Evolutionary conservation across 352 stramenopile species (phyloP), one percentile per base, ranked within the genome.

Genomic region (Globisporangium iwayamae): DNA sequence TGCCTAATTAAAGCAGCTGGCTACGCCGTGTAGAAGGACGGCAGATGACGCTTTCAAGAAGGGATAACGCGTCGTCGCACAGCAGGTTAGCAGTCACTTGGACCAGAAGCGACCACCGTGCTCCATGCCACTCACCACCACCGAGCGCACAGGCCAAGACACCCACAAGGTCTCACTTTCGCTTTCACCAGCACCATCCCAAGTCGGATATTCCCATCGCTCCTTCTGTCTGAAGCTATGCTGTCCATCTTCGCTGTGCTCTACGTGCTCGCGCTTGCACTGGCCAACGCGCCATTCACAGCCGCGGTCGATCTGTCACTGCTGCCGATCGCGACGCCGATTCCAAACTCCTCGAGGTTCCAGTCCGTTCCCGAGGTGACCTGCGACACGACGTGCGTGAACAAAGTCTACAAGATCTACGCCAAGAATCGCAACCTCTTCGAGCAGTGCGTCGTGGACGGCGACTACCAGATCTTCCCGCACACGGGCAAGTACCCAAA

Each of bases 391-490:
- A 28, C 20, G 11, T 34, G 20, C 3, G 71, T 80, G 25, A 66
- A 84, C 36, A 74, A 70, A 6, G 56, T 83, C 18, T 73, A 80
- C 65, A 68, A 65, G 25, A 75, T 89, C 53, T 89, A 89, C 67
- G 64, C 69, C n/a, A 81, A 84, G 66, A 85, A 81, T 71, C 72
- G 72, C 9, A 73, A 63, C 22, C 70, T 85, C 16, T 87, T 87
- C 50, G 71, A 85, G 43, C 52, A 83, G 57, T 89, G 80, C 56
- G 75, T 87, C 13, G 53, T 55, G 3, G 76, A 79, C 20, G 72
- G 70, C 18, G 56, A 79, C 45, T 89, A 87, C 68, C 76, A 85
- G 63, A 83, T 89, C 56, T 89, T 85, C 65, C 80, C 80, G 22
- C 84, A 75, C 67, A 60, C 65, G 34, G 80, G 78, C 10, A 56